Evolutionary conservation across 2,329 filamentous ascomycete species (phyloP).

Genomic region (Aspergillus sp.): DNA sequence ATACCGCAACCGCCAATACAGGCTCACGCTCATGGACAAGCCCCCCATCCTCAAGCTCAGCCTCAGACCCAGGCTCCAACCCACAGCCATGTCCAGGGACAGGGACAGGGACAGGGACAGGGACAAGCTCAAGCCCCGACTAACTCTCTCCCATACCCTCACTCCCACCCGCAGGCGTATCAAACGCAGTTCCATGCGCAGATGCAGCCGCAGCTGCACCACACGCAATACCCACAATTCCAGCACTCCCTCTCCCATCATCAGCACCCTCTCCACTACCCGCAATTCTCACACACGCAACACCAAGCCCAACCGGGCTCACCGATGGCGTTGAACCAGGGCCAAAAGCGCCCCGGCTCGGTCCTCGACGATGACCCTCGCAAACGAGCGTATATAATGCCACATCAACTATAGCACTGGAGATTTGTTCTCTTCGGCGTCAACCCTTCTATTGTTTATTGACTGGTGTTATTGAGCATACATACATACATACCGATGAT

Average conservation of each 20-base stretch:
- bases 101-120: not conserved
- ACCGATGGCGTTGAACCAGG: constrained; percentile 19
- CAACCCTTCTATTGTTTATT: not conserved
- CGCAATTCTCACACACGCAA: constrained; percentile 15
- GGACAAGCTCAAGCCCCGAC: constrained; percentile 1
- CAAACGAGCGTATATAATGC: constrained; percentile 23
- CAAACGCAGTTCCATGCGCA: constrained; percentile 12
- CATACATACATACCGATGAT: not conserved
- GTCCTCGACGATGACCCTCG: constrained; percentile 21
- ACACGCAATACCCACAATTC: constrained; percentile 10
- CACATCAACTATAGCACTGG: constrained; percentile 17
- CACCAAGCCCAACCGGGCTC: constrained; percentile 13
- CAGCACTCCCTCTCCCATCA: not conserved
- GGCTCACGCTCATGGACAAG: not conserved
- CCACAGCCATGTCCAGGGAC: not conserved
- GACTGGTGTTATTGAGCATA: not conserved
- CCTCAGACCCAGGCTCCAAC: not conserved
- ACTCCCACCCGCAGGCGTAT: constrained; percentile 10
- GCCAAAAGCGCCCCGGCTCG: constrained; percentile 18
- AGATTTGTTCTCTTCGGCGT: not conserved
- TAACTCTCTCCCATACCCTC: constrained; percentile 4
- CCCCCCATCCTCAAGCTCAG: not conserved
- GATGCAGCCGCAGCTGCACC: constrained; percentile 17
- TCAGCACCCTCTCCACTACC: constrained; percentile 7
- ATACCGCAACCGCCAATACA: not conserved